These are phyloP conservation scores for Sphaerulina vaccinii DNA, from an alignment of 2,329 filamentous ascomycete species.

Conservation along the genomic window DNA sequence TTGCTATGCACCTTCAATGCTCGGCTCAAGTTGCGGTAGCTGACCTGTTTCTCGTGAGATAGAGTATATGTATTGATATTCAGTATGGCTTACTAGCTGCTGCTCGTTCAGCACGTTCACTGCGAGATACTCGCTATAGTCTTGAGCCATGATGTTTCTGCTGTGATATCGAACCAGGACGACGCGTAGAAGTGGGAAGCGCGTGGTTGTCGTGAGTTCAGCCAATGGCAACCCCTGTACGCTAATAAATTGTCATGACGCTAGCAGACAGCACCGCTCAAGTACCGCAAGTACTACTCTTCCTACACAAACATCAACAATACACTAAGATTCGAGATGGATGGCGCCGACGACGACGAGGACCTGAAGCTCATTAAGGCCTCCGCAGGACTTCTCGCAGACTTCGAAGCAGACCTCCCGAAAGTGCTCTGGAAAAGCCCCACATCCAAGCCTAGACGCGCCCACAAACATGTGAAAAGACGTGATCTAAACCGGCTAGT, in stretches of 20 bases:
- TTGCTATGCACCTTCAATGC: conserved; percentile 82
- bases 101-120: conserved; percentile 74
- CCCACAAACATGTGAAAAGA: conserved; percentile 41
- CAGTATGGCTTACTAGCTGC: conserved; percentile 74
- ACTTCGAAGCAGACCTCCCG: conserved; percentile 45
- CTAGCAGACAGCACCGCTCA: no score
- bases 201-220: conserved; percentile 1
- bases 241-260: no score
- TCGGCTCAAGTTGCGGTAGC: conserved; percentile 81
- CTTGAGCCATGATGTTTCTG: conserved; percentile 45
- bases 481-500: conserved; percentile 44
- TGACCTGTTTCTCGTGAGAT: conserved; percentile 58
- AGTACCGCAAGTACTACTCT: no score
- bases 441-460: conserved; percentile 26
- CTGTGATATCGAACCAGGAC: not conserved
- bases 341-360: conserved; percentile 39
- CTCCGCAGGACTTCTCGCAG: conserved; percentile 38
- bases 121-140: conserved; percentile 69
- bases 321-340: no score
- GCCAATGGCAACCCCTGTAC: not conserved
- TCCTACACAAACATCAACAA: no score
- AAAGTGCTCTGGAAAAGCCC: conserved; percentile 41
- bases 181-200: conserved; percentile 10
- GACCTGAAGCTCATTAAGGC: conserved; percentile 48
- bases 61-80: not conserved